These are phyloP conservation scores for Reticulomyxa filosa DNA, from an alignment of 78 protist species.

Conservation along the genomic window DNA sequence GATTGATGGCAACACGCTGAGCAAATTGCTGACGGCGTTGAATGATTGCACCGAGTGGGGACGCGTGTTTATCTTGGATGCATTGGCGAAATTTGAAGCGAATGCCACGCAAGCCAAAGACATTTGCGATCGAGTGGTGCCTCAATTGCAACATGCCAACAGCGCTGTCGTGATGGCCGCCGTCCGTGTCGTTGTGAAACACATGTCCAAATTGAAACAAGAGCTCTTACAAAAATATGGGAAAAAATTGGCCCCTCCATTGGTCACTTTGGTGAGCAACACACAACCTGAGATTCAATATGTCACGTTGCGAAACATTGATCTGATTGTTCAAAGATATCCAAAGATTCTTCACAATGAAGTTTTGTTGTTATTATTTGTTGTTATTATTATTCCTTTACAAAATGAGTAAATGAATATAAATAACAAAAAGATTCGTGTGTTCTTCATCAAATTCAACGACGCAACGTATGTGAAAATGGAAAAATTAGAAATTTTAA, in stretches of 20 bases:
- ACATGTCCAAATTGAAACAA: constrained; percentile 11
- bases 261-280: constrained; percentile 51
- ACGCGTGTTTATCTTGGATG: constrained; percentile 70
- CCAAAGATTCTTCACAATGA: constrained; percentile 67
- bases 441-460: constrained; percentile 93
- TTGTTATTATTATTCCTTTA: too few species aligned
- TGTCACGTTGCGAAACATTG: constrained; percentile 92
- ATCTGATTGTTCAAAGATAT: constrained; percentile 64
- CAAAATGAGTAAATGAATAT: too few species aligned
- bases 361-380: constrained; percentile 27
- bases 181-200: constrained; percentile 50
- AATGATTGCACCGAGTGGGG: constrained; percentile 78
- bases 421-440: constrained; percentile 27
- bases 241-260: constrained; percentile 14
- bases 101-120: constrained; percentile 51
- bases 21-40: constrained; percentile 45
- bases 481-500: constrained; percentile 93
- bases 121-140: constrained; percentile 77
- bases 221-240: background rate
- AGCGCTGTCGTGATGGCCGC: constrained; percentile 85
- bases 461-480: constrained; percentile 96
- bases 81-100: constrained; percentile 53
- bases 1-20: constrained; percentile 25
- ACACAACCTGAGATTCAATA: constrained; percentile 85
- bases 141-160: constrained; percentile 86